Conservation (phyloP, 495 filamentous ascomycete species). For the Aspergillus bertholletiae region DNA sequence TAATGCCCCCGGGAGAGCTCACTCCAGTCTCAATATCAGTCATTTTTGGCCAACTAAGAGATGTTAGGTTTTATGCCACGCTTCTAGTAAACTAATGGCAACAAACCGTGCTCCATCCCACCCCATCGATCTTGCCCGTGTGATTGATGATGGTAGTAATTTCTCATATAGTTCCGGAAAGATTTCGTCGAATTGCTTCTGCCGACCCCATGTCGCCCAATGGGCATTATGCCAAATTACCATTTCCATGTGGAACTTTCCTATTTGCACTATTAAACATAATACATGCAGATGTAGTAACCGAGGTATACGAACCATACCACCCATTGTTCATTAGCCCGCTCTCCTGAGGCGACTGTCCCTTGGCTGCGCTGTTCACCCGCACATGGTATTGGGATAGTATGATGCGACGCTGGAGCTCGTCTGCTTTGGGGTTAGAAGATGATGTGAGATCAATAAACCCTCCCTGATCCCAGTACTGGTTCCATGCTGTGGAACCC, state of each 20-base stretch:
- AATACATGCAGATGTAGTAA: not conserved
- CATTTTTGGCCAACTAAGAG: constrained; percentile 15
- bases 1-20: constrained; percentile 14
- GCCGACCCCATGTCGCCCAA: constrained; percentile 16
- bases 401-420: constrained; percentile 15
- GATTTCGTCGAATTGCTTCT: constrained; percentile 10
- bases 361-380: constrained; percentile 14
- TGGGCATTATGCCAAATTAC: constrained; percentile 18
- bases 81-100: not conserved
- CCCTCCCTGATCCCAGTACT: constrained; percentile 12
- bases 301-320: constrained; percentile 8
- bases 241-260: constrained; percentile 20
- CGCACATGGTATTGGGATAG: constrained; percentile 17
- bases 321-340: constrained; percentile 20
- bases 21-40: constrained; percentile 12
- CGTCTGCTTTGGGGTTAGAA: constrained; percentile 8
- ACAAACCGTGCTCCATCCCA: constrained; percentile 14
- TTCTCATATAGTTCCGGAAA: constrained; percentile 13
- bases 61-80: not conserved
- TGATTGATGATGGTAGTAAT: constrained; percentile 8
- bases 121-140: constrained; percentile 12
- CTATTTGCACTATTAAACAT: not conserved
- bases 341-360: constrained; percentile 16
- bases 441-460: constrained; percentile 14
- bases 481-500: constrained; percentile 5